Evolutionary conservation across 2,329 filamentous ascomycete genomes (phyloP).

Genomic region (Hirsutella thompsonii): DNA sequence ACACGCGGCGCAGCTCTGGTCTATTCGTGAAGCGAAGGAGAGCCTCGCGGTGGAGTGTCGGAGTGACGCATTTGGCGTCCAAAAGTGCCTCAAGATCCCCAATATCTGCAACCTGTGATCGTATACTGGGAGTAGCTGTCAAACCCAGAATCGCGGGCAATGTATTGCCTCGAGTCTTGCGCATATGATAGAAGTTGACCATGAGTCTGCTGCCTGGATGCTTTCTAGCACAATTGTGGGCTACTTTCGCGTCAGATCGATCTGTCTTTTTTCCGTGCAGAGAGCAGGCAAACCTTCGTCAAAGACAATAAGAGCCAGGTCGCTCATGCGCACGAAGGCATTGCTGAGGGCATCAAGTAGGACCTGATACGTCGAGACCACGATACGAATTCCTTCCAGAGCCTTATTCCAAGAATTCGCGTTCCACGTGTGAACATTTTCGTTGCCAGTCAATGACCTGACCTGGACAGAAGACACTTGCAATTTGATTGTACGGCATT

Average conservation of each 20-base stretch:
- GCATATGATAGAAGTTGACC: constrained; percentile 52
- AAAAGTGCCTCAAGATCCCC: constrained; percentile 55
- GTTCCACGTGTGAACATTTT: constrained; percentile 63
- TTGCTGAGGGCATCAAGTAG: constrained; percentile 62
- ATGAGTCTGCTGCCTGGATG: constrained; percentile 60
- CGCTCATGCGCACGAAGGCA: constrained; percentile 54
- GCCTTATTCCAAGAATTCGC: constrained; percentile 53
- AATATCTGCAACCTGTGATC: constrained; percentile 40
- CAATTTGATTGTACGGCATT: constrained; percentile 42
- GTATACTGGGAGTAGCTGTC: constrained; percentile 66
- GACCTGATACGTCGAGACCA: constrained; percentile 67
- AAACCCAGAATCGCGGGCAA: constrained; percentile 63
- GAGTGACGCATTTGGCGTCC: constrained; percentile 55
- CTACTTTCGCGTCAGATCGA: constrained; percentile 24
- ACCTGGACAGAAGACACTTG: constrained; percentile 48
- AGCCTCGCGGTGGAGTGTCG: constrained; percentile 55
- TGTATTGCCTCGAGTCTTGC: constrained; percentile 19
- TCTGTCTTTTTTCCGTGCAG: background rate
- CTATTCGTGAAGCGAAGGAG: constrained; percentile 54
- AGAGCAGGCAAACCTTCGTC: constrained; percentile 56
- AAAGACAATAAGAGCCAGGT: constrained; percentile 59
- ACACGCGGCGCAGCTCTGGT: constrained; percentile 37
- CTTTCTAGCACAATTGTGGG: constrained; percentile 58
- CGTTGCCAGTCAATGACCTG: constrained; percentile 52
- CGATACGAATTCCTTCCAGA: constrained; percentile 51